phyloP scores from a whole-genome alignment of 139 green algal species.

The Eudorina sp. region DNA sequence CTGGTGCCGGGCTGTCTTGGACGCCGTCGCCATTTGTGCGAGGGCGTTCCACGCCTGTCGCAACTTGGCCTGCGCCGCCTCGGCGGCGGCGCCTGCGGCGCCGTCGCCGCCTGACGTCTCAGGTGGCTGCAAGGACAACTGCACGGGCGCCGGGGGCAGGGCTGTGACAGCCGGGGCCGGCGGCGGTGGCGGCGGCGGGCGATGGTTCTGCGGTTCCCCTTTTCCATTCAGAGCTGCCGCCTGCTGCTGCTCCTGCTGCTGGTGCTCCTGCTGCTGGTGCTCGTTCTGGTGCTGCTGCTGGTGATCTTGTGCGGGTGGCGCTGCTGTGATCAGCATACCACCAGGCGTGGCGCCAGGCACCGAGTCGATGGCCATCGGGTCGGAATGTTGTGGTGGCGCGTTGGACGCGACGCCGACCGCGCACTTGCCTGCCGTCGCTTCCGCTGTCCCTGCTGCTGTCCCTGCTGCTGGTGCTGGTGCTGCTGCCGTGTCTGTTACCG shows the following conservation, averaged over 20 bases:
- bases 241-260: too few species aligned
- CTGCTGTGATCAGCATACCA: too few species aligned
- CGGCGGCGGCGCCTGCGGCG: neutral
- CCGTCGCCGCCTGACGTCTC: neutral
- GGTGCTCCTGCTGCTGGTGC: too few species aligned
- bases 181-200: neutral
- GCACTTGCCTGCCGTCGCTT: neutral
- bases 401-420: too few species aligned
- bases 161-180: neutral
- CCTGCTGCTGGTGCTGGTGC: neutral
- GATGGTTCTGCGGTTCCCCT: too few species aligned
- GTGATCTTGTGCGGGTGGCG: too few species aligned
- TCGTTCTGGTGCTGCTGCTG: too few species aligned
- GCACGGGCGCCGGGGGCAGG: neutral
- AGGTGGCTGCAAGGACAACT: neutral
- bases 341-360: too few species aligned
- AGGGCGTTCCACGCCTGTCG: constrained; percentile 4
- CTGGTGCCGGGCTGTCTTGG: neutral
- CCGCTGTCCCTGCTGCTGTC: neutral
- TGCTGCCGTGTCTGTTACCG: neutral
- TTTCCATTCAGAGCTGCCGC: too few species aligned
- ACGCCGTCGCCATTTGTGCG: neutral
- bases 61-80: neutral
- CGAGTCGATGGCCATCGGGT: too few species aligned
- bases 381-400: too few species aligned